A percentile compares a stretch with the other conserved stretches of the same genome.
Evolutionary conservation across 441 rosid genomes (phyloP).

Genomic region (Geranium incanum): DNA sequence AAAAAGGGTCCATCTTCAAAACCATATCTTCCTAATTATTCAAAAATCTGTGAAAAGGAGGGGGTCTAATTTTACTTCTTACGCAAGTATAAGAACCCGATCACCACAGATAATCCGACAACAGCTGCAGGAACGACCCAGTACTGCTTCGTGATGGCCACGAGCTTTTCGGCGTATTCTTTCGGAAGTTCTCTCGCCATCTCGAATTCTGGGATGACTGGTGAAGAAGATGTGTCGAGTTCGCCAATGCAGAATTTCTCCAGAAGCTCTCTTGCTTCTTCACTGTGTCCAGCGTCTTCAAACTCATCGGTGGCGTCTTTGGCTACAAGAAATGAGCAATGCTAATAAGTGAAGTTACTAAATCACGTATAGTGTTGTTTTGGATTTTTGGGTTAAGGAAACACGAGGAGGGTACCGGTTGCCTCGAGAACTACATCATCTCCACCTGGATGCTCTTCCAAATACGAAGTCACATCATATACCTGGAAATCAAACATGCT

Average conservation of each 20-base stretch:
- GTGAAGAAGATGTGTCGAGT: constrained; percentile 44
- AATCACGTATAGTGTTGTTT: not conserved
- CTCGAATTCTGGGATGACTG: constrained; percentile 56
- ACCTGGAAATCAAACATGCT: constrained; percentile 33
- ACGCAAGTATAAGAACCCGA: constrained; percentile 48
- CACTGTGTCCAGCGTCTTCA: constrained; percentile 84
- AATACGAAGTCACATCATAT: constrained; percentile 64
- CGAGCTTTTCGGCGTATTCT: constrained; percentile 32
- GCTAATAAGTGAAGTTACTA: not conserved
- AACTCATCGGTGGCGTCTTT: constrained; percentile 78
- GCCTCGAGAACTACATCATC: constrained; percentile 74
- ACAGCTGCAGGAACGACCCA: constrained; percentile 63
- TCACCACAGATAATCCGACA: constrained; percentile 51
- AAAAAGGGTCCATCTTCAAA: constrained; percentile 13
- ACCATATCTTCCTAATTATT: constrained; percentile 16
- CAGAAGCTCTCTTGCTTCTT: constrained; percentile 59
- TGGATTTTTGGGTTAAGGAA: not conserved
- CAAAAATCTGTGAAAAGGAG: constrained; percentile 21
- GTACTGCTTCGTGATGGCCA: constrained; percentile 50
- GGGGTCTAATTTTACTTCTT: constrained; percentile 41
- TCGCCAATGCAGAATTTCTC: constrained; percentile 63
- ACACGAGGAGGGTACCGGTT: constrained; percentile 38
- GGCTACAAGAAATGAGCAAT: constrained; percentile 30
- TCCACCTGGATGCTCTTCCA: constrained; percentile 96
- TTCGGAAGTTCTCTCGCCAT: constrained; percentile 19